These are phyloP conservation scores for Candida ulmi DNA, from an alignment of 805 yeast species.

Conservation along the genomic window DNA sequence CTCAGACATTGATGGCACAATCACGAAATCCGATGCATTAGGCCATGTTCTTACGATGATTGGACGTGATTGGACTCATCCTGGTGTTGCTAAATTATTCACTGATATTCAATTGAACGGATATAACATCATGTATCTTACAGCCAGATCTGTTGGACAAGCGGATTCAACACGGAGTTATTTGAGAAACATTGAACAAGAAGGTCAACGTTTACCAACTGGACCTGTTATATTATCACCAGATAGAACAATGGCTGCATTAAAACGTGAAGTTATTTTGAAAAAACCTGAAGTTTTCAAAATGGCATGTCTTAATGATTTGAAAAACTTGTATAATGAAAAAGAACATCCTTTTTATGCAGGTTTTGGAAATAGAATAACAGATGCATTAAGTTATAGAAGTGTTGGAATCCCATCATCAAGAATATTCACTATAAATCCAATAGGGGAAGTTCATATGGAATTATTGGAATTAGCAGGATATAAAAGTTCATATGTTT, in stretches of 20 bases:
- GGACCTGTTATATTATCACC: constrained; percentile 97
- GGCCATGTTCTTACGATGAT: constrained; percentile 93
- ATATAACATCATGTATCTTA: constrained; percentile 86
- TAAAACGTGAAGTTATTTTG: constrained; percentile 83
- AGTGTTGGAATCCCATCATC: constrained; percentile 93
- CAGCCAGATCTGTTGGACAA: constrained; percentile 93
- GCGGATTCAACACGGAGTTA: constrained; percentile 90
- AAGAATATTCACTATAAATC: constrained; percentile 90
- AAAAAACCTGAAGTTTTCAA: constrained; percentile 98
- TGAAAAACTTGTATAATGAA: constrained; percentile 62
- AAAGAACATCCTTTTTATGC: constrained; percentile 86
- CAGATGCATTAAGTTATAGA: constrained; percentile 93
- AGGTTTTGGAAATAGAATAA: constrained; percentile 94
- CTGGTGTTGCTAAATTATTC: constrained; percentile 88
- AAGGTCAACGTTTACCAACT: constrained; percentile 63
- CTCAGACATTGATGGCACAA: constrained; percentile 96
- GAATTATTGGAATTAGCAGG: constrained; percentile 93
- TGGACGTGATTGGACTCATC: constrained; percentile 97
- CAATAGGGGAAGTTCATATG: constrained; percentile 97
- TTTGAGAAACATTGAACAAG: constrained; percentile 70
- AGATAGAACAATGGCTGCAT: constrained; percentile 93
- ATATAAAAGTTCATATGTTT: constrained; percentile 78
- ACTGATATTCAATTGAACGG: constrained; percentile 86
- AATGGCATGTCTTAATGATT: constrained; percentile 92
- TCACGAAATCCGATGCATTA: constrained; percentile 94